Evolutionary conservation across 352 stramenopile species (phyloP).

Genomic region (Poterioochromonas sp.): DNA sequence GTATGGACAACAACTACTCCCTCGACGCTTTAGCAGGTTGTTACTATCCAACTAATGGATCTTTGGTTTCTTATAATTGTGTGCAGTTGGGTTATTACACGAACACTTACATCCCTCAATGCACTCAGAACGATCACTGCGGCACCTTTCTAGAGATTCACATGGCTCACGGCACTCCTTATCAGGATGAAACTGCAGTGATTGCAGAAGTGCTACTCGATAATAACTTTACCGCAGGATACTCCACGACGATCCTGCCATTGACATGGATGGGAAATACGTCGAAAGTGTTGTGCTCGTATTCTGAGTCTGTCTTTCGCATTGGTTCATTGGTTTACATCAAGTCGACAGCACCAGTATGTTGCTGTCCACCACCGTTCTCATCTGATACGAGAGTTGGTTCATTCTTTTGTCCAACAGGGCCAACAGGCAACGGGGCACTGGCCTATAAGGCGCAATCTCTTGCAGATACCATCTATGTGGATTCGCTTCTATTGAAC

Average conservation of each 20-base stretch:
- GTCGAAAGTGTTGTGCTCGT: conserved; percentile 1
- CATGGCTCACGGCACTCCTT: conserved; percentile 8
- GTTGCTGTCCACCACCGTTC: conserved; percentile 23
- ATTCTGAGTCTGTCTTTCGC: conserved; percentile 8
- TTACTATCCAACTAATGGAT: background rate
- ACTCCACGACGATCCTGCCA: conserved; percentile 13
- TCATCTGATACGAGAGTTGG: background rate
- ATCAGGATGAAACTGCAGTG: background rate
- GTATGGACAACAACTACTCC: conserved; percentile 10
- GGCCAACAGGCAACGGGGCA: background rate
- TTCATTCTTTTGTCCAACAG: conserved; percentile 8
- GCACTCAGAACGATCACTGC: background rate
- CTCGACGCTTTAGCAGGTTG: background rate
- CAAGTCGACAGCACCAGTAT: background rate
- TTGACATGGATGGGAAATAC: conserved; percentile 13
- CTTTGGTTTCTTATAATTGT: background rate
- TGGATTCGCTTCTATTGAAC: background rate
- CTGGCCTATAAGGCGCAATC: background rate
- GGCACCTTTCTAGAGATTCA: conserved; percentile 26
- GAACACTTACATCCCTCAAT: conserved; percentile 13
- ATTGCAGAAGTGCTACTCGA: conserved; percentile 3
- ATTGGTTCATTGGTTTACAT: conserved; percentile 13
- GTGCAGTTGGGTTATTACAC: conserved; percentile 1
- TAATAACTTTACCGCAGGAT: background rate
- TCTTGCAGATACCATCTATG: background rate